A percentile compares a stretch with the other conserved stretches of the same genome.
Evolutionary conservation across 108 stramenopile species (phyloP).

Genomic region (Nitzschia palea): DNA sequence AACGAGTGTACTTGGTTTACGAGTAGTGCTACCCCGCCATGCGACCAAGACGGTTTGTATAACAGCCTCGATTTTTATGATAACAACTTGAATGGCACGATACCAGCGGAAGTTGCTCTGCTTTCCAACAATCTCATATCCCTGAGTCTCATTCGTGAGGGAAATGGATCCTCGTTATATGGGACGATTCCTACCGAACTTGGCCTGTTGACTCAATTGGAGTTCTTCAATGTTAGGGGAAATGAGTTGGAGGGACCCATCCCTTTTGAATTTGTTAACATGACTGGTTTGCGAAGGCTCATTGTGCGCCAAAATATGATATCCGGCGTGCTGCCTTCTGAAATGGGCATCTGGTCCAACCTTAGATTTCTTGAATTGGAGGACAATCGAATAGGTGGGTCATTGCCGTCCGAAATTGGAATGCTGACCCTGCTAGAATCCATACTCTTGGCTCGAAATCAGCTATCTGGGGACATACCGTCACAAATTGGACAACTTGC

Average conservation of each 20-base stretch:
- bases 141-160: background rate
- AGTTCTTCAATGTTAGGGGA: constrained; percentile 16
- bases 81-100: constrained; percentile 18
- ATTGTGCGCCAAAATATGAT: constrained; percentile 1
- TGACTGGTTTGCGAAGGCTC: background rate
- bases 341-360: background rate
- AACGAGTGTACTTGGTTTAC: constrained; percentile 26
- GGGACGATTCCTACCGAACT: constrained; percentile 40
- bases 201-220: constrained; percentile 21
- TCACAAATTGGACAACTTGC: constrained; percentile 45
- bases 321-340: constrained; percentile 1
- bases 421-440: constrained; percentile 27
- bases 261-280: constrained; percentile 22
- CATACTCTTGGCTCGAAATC: constrained; percentile 39
- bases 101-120: constrained; percentile 8
- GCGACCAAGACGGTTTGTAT: constrained; percentile 10
- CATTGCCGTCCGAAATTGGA: constrained; percentile 54
- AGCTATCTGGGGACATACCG: constrained; percentile 30
- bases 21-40: background rate
- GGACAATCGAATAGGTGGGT: constrained; percentile 45
- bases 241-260: constrained; percentile 24
- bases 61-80: constrained; percentile 1
- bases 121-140: constrained; percentile 3
- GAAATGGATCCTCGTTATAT: background rate
- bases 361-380: constrained; percentile 26